phyloP scores from a whole-genome alignment of 164 flowering plant genomes.

The Kalanchoe fedtschenkoi region DNA sequence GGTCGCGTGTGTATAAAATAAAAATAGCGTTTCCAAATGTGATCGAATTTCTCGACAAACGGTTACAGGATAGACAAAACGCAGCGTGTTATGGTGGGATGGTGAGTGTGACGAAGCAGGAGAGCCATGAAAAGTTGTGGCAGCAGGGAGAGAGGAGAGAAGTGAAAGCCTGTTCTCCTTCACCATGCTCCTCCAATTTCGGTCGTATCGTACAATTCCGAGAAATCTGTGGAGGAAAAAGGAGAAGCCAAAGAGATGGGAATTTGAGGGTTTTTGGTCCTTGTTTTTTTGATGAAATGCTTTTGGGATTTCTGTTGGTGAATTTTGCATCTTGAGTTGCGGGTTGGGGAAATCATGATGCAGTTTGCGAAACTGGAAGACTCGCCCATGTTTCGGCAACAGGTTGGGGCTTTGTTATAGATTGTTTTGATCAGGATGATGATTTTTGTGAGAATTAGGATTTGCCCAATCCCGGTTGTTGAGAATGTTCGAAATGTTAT shows the following conservation, averaged over 20 bases:
- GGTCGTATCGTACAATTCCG: background rate
- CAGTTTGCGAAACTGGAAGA: constrained; percentile 43
- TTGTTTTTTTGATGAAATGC: background rate
- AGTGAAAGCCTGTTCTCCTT: background rate
- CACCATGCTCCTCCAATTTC: background rate
- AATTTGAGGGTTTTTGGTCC: background rate
- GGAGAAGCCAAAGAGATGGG: background rate
- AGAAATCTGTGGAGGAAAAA: background rate
- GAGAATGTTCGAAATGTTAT: too few species aligned
- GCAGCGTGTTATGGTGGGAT: too few species aligned
- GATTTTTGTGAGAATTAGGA: background rate
- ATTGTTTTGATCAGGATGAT: background rate
- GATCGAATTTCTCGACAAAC: too few species aligned
- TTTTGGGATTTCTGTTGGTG: too few species aligned
- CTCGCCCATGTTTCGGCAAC: constrained; percentile 56
- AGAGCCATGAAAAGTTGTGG: background rate
- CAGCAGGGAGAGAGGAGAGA: too few species aligned
- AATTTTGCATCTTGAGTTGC: background rate
- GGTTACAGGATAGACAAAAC: too few species aligned
- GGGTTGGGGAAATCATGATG: constrained; percentile 14
- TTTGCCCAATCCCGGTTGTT: too few species aligned
- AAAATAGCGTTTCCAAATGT: too few species aligned
- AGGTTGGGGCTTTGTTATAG: constrained; percentile 29
- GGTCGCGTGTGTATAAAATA: too few species aligned
- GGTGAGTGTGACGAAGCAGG: background rate